Evolutionary conservation across 2,329 filamentous ascomycete genomes (phyloP).

Genomic region (Talaromyces amestolkiae): DNA sequence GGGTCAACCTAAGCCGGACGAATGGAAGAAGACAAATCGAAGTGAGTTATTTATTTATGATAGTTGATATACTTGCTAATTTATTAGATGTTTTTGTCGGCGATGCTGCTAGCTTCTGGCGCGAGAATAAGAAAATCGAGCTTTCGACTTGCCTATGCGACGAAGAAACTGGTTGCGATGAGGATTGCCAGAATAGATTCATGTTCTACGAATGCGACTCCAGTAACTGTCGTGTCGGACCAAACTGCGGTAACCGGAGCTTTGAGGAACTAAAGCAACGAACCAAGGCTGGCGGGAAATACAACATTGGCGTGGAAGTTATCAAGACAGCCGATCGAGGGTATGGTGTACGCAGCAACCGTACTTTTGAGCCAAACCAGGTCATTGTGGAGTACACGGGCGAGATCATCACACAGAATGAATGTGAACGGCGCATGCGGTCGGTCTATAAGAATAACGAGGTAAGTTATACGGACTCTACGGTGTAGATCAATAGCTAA

Average conservation of each 20-base stretch:
- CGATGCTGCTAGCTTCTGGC: slow-evolving; percentile 76
- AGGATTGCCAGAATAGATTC: slow-evolving; percentile 88
- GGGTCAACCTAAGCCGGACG: slow-evolving; percentile 85
- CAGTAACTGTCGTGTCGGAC: slow-evolving; percentile 77
- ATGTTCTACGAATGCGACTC: slow-evolving; percentile 98
- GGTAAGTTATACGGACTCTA: slow-evolving; percentile 51
- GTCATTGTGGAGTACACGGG: slow-evolving; percentile 99
- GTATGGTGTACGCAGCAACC: slow-evolving; percentile 86
- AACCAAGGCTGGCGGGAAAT: slow-evolving; percentile 75
- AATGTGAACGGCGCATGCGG: slow-evolving; percentile 91
- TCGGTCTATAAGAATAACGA: slow-evolving; percentile 91
- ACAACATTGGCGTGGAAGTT: slow-evolving; percentile 90
- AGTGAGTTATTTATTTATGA: slow-evolving; percentile 57
- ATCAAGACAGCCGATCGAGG: slow-evolving; percentile 86
- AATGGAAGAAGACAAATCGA: slow-evolving; percentile 88
- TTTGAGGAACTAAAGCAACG: slow-evolving; percentile 78
- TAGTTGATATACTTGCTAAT: background rate
- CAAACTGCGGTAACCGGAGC: slow-evolving; percentile 80
- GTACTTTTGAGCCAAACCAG: slow-evolving; percentile 81
- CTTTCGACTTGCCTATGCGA: slow-evolving; percentile 77
- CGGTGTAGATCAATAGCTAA: background rate
- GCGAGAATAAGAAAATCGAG: slow-evolving; percentile 70
- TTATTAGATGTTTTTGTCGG: slow-evolving; percentile 80
- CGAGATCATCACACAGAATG: slow-evolving; percentile 92
- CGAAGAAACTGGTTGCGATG: slow-evolving; percentile 75